A percentile compares a stretch with the other conserved stretches of the same genome.
Conservation (phyloP, 2,329 filamentous ascomycete genomes). For the Beauveria brongniartii region DNA sequence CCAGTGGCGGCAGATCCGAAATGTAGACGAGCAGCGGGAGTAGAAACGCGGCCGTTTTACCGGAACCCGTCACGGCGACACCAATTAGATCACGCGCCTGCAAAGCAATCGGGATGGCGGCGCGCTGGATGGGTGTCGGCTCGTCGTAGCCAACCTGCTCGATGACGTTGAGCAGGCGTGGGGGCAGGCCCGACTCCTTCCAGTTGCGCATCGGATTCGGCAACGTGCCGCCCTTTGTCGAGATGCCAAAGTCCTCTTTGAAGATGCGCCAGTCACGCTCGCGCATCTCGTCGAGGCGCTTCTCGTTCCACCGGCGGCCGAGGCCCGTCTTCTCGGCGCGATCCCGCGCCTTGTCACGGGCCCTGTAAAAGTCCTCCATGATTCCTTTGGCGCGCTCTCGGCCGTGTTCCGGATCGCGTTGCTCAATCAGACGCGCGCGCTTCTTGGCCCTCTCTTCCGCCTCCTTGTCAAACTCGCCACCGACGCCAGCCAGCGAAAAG, state of each 20-base stretch:
- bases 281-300: conserved; percentile 85
- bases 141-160: conserved; percentile 83
- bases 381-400: conserved; percentile 68
- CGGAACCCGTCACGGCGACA: conserved; percentile 94
- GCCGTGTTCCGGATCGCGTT: conserved; percentile 69
- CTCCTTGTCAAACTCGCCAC: conserved; percentile 43
- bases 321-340: conserved; percentile 65
- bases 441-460: conserved; percentile 47
- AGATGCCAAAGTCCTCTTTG: conserved; percentile 97
- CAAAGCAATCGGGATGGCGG: conserved; percentile 89
- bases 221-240: conserved; percentile 83
- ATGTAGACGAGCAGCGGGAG: conserved; percentile 93
- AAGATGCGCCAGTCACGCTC: conserved; percentile 99
- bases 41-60: conserved; percentile 94
- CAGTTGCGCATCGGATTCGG: conserved; percentile 96
- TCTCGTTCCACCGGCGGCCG: conserved; percentile 94
- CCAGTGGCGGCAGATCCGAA: conserved; percentile 75
- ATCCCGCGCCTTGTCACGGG: conserved; percentile 56
- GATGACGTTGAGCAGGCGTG: conserved; percentile 71
- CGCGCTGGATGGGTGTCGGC: conserved; percentile 84
- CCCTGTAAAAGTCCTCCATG: conserved; percentile 70
- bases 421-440: conserved; percentile 61
- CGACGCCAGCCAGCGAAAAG: conserved; percentile 38
- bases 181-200: conserved; percentile 75
- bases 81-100: conserved; percentile 94